Evolutionary conservation across 2,329 filamentous ascomycete genomes (phyloP).

Genomic region (Colletotrichum truncatum): DNA sequence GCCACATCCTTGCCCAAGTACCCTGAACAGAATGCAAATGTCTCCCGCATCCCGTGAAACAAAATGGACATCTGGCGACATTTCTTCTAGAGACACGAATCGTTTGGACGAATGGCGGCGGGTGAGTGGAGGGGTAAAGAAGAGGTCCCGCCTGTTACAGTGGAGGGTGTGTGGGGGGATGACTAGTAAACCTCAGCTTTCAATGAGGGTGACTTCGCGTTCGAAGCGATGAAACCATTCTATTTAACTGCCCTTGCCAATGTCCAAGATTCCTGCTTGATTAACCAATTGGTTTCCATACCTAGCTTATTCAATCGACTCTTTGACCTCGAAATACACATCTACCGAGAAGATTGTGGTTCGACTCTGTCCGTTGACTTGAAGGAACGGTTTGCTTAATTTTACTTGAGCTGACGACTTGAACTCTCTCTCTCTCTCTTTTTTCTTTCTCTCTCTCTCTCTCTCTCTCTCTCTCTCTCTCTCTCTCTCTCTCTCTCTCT

Average conservation of each 20-base stretch:
- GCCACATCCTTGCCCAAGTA: not conserved
- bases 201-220: not conserved
- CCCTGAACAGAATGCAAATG: no score
- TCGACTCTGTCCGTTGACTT: no score
- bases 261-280: not conserved
- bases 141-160: not conserved
- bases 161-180: no score
- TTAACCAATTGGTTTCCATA: not conserved
- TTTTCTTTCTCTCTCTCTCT: no score
- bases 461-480: no score
- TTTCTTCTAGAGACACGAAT: not conserved
- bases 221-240: not conserved
- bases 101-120: not conserved
- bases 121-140: not conserved
- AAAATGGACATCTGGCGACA: not conserved
- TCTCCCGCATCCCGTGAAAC: conserved; percentile 25
- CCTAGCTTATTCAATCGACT: not conserved
- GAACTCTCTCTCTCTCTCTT: no score
- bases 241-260: not conserved
- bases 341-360: conserved; percentile 1
- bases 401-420: no score
- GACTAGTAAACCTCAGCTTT: not conserved
- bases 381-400: no score
- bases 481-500: no score
- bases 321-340: not conserved